These are phyloP conservation scores for Chalciporus sp. DNA, from an alignment of 1,284 basidiomycete species.

Conservation along the genomic window DNA sequence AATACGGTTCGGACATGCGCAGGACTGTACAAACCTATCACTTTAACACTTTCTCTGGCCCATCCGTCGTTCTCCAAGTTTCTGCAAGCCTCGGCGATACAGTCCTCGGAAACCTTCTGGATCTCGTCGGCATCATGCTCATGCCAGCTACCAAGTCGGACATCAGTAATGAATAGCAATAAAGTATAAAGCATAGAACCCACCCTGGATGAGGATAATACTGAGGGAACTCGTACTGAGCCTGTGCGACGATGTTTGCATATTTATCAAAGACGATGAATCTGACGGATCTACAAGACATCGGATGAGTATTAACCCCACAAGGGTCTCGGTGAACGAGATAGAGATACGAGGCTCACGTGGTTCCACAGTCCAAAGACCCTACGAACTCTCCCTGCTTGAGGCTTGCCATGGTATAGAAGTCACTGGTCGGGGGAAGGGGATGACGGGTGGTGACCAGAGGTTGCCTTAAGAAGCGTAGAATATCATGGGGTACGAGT, in stretches of 20 bases:
- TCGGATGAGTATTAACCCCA: conserved; percentile 5
- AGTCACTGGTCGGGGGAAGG: not conserved
- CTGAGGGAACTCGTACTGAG: conserved; percentile 90
- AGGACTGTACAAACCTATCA: conserved; percentile 70
- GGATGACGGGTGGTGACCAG: not conserved
- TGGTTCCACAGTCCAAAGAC: conserved; percentile 90
- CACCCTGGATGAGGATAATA: conserved; percentile 89
- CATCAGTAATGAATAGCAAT: not conserved
- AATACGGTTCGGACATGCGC: conserved; percentile 1
- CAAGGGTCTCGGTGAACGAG: not conserved
- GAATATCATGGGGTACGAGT: no score
- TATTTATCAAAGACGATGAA: conserved; percentile 93
- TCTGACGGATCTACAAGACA: conserved; percentile 67
- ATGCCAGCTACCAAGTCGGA: conserved; percentile 72
- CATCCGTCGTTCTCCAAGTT: conserved; percentile 78
- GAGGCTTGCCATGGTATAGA: conserved; percentile 38
- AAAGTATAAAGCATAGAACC: conserved; percentile 24
- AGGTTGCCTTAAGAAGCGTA: conserved; percentile 16
- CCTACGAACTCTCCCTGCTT: conserved; percentile 81
- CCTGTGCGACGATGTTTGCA: conserved; percentile 85
- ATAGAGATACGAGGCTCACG: conserved; percentile 53
- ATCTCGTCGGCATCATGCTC: conserved; percentile 93
- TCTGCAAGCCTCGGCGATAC: conserved; percentile 76
- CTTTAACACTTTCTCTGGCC: conserved; percentile 81
- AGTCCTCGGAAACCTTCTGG: conserved; percentile 74